Evolutionary conservation across 495 filamentous ascomycete species (phyloP).

Genomic region (Penicillium silybi): DNA sequence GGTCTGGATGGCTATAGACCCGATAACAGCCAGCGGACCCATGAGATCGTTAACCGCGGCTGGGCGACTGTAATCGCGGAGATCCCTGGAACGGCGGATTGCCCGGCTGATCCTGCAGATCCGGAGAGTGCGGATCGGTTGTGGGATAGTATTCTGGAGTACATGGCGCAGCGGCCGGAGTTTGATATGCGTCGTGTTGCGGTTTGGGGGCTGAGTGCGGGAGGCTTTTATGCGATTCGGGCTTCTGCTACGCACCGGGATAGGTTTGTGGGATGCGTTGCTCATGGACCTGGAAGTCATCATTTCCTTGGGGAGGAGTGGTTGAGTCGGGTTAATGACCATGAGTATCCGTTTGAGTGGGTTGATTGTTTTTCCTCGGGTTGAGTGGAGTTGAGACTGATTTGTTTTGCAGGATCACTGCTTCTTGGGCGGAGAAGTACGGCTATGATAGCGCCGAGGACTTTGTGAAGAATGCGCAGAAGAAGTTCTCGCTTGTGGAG

Average conservation of each 20-base stretch:
- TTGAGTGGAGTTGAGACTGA: slow-evolving; percentile 1
- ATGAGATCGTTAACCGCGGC: slow-evolving; percentile 59
- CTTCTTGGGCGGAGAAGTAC: slow-evolving; percentile 66
- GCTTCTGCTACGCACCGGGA: slow-evolving; percentile 67
- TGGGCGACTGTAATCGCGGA: slow-evolving; percentile 63
- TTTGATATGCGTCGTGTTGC: slow-evolving; percentile 62
- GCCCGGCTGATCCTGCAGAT: slow-evolving; percentile 59
- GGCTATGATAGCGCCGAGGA: slow-evolving; percentile 59
- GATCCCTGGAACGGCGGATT: slow-evolving; percentile 79
- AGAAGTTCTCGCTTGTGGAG: slow-evolving; percentile 70
- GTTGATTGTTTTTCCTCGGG: slow-evolving; percentile 16
- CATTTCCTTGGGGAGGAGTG: slow-evolving; percentile 64
- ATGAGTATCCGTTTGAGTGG: slow-evolving; percentile 75
- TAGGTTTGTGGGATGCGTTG: slow-evolving; percentile 56
- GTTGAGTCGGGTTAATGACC: slow-evolving; percentile 62
- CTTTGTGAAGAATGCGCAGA: slow-evolving; percentile 56
- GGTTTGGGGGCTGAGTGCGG: slow-evolving; percentile 70
- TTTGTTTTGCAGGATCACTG: slow-evolving; percentile 46
- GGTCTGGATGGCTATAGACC: slow-evolving; percentile 77
- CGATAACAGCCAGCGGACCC: slow-evolving; percentile 68
- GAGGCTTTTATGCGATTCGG: slow-evolving; percentile 74
- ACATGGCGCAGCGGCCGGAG: slow-evolving; percentile 52
- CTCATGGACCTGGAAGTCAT: slow-evolving; percentile 69
- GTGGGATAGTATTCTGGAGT: slow-evolving; percentile 58
- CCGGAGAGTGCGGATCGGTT: slow-evolving; percentile 49